A percentile compares a stretch with the other conserved stretches of the same genome.
Evolutionary conservation across 177 flowering plant species (phyloP).

Genomic region (Tripterygium wilfordii): DNA sequence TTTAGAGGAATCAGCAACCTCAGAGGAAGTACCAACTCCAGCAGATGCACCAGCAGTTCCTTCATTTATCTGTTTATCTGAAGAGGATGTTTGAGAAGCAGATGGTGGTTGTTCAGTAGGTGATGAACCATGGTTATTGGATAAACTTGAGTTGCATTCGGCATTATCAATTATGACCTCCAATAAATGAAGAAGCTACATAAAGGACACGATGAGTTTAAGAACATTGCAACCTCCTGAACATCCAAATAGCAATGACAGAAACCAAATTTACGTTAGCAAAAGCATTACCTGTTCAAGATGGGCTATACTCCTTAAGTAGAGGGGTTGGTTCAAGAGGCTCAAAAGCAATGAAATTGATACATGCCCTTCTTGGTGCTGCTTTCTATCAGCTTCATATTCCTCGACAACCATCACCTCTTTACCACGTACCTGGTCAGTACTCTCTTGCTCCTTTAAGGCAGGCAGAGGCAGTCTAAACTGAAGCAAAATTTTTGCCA

Average conservation of each 20-base stretch:
- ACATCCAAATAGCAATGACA: not conserved
- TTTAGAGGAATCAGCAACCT: conserved; percentile 29
- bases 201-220: conserved; percentile 6
- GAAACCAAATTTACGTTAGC: not conserved
- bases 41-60: conserved; percentile 36
- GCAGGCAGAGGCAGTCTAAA: conserved; percentile 38
- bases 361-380: conserved; percentile 32
- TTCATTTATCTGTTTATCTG: conserved; percentile 36
- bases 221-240: not conserved
- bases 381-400: conserved; percentile 15
- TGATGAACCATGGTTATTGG: conserved; percentile 35
- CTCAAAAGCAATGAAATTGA: conserved; percentile 69
- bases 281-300: conserved; percentile 76
- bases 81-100: conserved; percentile 30
- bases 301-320: conserved; percentile 85
- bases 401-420: conserved; percentile 55
- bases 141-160: conserved; percentile 44
- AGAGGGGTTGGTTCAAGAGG: conserved; percentile 84
- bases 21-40: conserved; percentile 24
- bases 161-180: conserved; percentile 80
- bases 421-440: conserved; percentile 56
- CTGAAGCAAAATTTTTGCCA: conserved; percentile 77
- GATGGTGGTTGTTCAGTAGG: conserved; percentile 49
- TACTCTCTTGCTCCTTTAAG: conserved; percentile 16
- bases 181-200: conserved; percentile 75